Evolutionary conservation across 1,284 basidiomycete genomes (phyloP), one percentile per base, ranked within the genome.

Genomic region (Nidula niveotomentosa): DNA sequence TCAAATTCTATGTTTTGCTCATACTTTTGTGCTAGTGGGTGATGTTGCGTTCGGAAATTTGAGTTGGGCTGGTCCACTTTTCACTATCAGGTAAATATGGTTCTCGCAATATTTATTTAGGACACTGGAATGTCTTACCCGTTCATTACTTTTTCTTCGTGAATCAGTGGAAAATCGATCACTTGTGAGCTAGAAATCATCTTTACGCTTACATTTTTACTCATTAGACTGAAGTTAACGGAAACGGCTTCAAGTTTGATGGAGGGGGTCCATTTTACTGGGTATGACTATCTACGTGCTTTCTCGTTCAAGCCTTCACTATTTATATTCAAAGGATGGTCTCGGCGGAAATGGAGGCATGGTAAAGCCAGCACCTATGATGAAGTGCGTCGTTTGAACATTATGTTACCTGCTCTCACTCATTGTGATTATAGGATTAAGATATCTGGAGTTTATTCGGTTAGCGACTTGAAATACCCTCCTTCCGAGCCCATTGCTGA

Each of bases 401-500:
- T 17, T 41, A 17, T 41, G 17, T 17, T 12, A 41, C 39, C 17
- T 13, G 3, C 17, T 41, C 12, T 13, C 12, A 17, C 12, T 48
- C 13, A 35, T 13, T 12, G 17, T 17, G 30, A 30, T 30, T 30
- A 30, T 30, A 82, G 80, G 65, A 83, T 84, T 56, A 76, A 76
- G 60, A 81, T 80, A 2, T 83, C 81, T 35, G 82, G 81, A 1
- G 74, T 73, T 8, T 83, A 74, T 60, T 63, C 66, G 23, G 78
- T 79, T 45, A 54, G 73, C 55, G 45, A 62, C 65, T 18, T 73
- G 69, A 63, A 67, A 66, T 54, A 34, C 0, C 8, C 15, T 13
- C 1, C 6, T 6, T 17, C 36, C 18, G 33, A 30, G 13, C n/a
- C 69, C 69, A 10, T 67, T 67, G 50, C 67, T 65, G 1, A 69